phyloP scores from a whole-genome alignment of 352 stramenopile genomes.

The Globisporangium lucens region DNA sequence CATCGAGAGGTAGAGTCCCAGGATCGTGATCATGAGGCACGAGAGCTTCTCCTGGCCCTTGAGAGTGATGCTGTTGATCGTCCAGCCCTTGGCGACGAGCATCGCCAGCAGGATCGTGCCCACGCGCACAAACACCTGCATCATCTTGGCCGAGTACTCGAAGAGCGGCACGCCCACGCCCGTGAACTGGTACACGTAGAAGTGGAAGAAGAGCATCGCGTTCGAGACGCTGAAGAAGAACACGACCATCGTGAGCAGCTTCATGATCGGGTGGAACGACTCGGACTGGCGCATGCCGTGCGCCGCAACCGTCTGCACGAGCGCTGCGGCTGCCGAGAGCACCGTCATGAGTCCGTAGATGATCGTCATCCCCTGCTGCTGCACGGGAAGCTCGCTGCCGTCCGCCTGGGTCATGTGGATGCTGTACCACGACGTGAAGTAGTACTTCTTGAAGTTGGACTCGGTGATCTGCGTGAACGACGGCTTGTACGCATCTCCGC shows the following conservation, averaged over 20 bases:
- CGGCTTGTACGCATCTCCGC: constrained; percentile 56
- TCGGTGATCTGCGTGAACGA: constrained; percentile 69
- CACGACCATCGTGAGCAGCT: constrained; percentile 62
- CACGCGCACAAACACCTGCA: constrained; percentile 68
- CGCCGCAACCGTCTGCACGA: constrained; percentile 45
- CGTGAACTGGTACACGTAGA: constrained; percentile 56
- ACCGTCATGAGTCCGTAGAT: constrained; percentile 55
- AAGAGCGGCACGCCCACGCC: constrained; percentile 69
- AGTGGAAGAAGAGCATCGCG: constrained; percentile 55
- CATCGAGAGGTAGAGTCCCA: constrained; percentile 70
- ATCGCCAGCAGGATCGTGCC: constrained; percentile 67
- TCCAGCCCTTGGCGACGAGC: constrained; percentile 79
- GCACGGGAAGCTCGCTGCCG: constrained; percentile 61
- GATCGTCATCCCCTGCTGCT: constrained; percentile 51
- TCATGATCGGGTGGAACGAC: constrained; percentile 79
- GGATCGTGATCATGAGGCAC: constrained; percentile 54
- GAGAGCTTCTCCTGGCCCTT: constrained; percentile 67
- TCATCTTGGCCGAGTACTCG: constrained; percentile 66
- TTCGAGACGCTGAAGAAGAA: constrained; percentile 65
- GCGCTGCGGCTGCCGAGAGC: constrained; percentile 30
- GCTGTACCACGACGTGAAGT: constrained; percentile 76
- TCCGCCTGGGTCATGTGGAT: constrained; percentile 75
- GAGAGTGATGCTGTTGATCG: constrained; percentile 63
- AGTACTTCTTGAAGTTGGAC: constrained; percentile 67
- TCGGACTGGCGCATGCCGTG: constrained; percentile 47